These are phyloP conservation scores for Coemansia brasiliensis DNA, from an alignment of 192 early-diverging fungal genomes.

Conservation along the genomic window DNA sequence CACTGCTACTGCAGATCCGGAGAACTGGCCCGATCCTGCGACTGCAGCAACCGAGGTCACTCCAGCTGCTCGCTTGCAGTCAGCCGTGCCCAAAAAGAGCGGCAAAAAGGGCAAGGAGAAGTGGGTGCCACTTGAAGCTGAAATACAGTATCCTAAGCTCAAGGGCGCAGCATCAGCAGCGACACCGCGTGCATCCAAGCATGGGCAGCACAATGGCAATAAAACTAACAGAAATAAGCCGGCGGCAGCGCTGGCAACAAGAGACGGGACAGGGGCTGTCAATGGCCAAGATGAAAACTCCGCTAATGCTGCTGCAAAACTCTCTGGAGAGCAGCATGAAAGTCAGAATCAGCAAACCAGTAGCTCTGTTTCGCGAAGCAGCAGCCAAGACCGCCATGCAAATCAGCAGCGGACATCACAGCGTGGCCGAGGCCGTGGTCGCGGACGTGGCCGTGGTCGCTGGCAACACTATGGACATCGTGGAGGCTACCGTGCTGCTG, in stretches of 20 bases:
- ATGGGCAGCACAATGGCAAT: constrained; percentile 15
- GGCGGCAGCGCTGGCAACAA: constrained; percentile 1
- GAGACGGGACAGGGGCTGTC: constrained; percentile 3
- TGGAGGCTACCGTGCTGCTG: constrained; percentile 29
- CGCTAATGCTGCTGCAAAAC: constrained; percentile 3
- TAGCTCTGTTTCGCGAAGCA: constrained; percentile 9
- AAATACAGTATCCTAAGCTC: constrained; percentile 53
- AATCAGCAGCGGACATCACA: constrained; percentile 3
- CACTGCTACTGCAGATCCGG: constrained; percentile 28
- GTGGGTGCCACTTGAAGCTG: constrained; percentile 50
- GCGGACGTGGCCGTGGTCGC: constrained; percentile 29
- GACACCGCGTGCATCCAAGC: constrained; percentile 23
- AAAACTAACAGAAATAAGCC: constrained; percentile 8
- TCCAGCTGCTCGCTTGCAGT: constrained; percentile 10
- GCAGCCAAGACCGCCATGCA: constrained; percentile 14
- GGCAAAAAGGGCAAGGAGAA: constrained; percentile 53
- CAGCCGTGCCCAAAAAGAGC: constrained; percentile 23
- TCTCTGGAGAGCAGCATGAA: constrained; percentile 10
- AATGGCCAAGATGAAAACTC: constrained; percentile 11
- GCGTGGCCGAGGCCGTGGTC: constrained; percentile 24
- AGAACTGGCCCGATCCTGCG: constrained; percentile 56
- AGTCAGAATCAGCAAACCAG: constrained; percentile 6
- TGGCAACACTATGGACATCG: constrained; percentile 19
- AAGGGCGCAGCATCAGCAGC: constrained; percentile 23
- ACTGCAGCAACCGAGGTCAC: constrained; percentile 35